These are phyloP conservation scores for Russula emetica DNA, from an alignment of 768 basidiomycete species.

Conservation along the genomic window DNA sequence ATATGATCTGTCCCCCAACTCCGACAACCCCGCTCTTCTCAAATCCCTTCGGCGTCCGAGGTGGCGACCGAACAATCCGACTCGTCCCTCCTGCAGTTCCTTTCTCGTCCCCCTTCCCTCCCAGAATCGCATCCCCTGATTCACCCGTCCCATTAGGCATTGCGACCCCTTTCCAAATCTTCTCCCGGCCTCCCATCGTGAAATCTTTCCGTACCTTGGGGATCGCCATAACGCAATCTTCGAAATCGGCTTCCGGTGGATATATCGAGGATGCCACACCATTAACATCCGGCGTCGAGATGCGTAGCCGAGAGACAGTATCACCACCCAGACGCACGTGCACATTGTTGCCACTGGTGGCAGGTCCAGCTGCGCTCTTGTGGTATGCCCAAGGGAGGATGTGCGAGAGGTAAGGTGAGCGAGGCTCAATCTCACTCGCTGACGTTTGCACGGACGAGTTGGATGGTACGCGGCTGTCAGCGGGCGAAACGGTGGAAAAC, in stretches of 20 bases:
- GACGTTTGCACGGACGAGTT: constrained; percentile 12
- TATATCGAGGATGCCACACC: constrained; percentile 38
- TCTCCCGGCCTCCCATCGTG: constrained; percentile 28
- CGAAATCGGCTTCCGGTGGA: constrained; percentile 57
- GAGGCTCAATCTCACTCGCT: constrained; percentile 6
- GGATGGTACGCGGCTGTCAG: constrained; percentile 2
- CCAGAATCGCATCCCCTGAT: background rate
- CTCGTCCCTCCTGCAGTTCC: background rate
- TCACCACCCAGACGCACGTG: background rate
- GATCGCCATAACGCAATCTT: constrained; percentile 69
- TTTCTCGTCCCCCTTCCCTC: constrained; percentile 1
- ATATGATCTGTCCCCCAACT: constrained; percentile 63
- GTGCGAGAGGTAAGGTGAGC: constrained; percentile 18
- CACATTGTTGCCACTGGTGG: background rate
- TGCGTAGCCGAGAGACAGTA: constrained; percentile 14
- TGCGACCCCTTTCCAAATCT: constrained; percentile 17
- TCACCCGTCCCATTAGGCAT: background rate
- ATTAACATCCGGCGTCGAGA: constrained; percentile 15
- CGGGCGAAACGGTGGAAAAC: constrained; percentile 41
- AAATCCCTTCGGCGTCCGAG: constrained; percentile 17
- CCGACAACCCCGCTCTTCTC: constrained; percentile 42
- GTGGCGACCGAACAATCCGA: constrained; percentile 12
- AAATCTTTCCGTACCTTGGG: constrained; percentile 44
- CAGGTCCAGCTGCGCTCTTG: background rate
- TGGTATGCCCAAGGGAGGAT: constrained; percentile 24